phyloP scores from a whole-genome alignment of 148 eudicot species.

The Polygonum aviculare region DNA sequence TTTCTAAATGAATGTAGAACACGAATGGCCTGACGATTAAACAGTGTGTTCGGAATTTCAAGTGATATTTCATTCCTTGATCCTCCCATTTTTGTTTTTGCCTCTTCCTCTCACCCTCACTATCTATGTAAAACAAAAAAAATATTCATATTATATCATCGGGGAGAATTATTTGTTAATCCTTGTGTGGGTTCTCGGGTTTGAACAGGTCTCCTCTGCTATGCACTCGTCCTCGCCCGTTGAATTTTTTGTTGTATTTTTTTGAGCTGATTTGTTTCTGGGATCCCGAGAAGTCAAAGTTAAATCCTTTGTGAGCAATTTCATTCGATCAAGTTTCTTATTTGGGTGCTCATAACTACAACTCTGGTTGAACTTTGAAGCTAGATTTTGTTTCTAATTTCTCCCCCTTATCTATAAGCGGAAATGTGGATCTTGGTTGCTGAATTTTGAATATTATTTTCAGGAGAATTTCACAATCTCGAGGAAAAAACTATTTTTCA shows the following conservation, averaged over 20 bases:
- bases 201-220: constrained; percentile 1
- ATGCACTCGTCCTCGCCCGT: neutral
- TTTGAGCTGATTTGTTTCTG: neutral
- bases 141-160: neutral
- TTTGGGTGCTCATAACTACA: neutral
- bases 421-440: constrained; percentile 7
- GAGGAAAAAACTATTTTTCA: neutral
- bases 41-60: neutral
- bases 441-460: neutral
- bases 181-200: neutral
- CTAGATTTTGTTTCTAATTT: neutral
- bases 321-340: neutral
- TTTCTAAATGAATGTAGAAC: neutral
- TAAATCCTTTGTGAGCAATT: neutral
- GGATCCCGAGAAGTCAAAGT: neutral
- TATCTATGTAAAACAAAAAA: neutral
- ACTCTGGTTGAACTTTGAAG: neutral
- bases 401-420: neutral
- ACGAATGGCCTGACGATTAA: neutral
- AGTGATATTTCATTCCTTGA: neutral
- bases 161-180: neutral
- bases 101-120: neutral
- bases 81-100: neutral
- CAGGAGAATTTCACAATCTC: neutral
- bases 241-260: neutral